phyloP scores from a whole-genome alignment of 371 early-diverging fungal genomes.

The Haplosporangium sp. region DNA sequence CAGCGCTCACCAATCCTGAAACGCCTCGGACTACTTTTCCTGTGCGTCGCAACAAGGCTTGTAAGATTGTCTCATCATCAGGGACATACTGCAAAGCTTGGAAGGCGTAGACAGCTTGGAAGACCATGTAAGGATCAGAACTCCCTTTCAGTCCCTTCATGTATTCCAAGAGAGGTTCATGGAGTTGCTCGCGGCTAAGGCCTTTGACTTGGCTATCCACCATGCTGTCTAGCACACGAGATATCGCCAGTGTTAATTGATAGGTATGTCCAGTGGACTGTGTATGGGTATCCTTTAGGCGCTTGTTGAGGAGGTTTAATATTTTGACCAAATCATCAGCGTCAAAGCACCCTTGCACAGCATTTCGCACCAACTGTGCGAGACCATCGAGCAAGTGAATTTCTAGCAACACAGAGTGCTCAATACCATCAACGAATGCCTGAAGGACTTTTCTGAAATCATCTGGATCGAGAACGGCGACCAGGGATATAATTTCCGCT shows the following conservation, averaged over 20 bases:
- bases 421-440: not conserved
- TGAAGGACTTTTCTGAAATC: not conserved
- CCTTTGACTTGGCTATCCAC: not conserved
- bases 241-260: not conserved
- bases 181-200: not conserved
- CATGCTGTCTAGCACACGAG: not conserved
- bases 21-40: not conserved
- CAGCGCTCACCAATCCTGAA: not conserved
- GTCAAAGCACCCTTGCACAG: not conserved
- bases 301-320: not conserved
- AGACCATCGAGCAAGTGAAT: not conserved
- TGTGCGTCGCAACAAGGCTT: not conserved
- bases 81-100: not conserved
- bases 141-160: not conserved
- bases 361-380: not conserved
- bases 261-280: not conserved
- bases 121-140: not conserved
- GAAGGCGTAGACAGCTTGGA: not conserved
- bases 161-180: not conserved
- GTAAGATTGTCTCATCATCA: not conserved
- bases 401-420: not conserved
- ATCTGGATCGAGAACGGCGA: not conserved
- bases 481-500: not conserved
- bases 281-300: not conserved
- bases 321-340: conserved; percentile 5